Base-by-base conservation (phyloP, 805 yeast species). In the Nakazawaea populi region DNA sequence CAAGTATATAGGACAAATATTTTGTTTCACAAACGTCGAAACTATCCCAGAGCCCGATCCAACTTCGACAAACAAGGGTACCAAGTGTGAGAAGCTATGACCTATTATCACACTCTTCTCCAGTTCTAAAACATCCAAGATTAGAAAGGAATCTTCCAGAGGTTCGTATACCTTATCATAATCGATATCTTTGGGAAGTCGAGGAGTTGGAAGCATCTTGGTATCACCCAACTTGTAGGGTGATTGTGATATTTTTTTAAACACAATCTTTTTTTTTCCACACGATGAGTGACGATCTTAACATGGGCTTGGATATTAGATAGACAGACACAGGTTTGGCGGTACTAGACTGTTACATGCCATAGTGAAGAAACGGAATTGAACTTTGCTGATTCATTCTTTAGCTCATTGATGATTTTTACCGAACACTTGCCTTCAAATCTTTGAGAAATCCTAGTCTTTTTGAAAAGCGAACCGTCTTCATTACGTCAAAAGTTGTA, bases 41-140 rank as follows among this genome's bases (percentile, higher is more conserved):
- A 92, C 87, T 11, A 94, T 76, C 1, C 99, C 99, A 1, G 97
- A 83, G 0, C 99, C 99, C 2, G 91, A 79, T 0, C 99, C 99
- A 5, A 94, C 75, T 60, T 94, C 99, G 7, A 85, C 74, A 1
- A 88, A 84, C 0, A 88, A 41, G 0, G 94, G 87, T 1, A 63
- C 40, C 18, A 53, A 52, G 27, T 58, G 47, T 1, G 54, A 37
- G 51, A 68, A 74, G n/a, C 56, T 6, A 31, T 58, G 56, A 8
- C 47, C 6, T 5, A 38, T 12, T 9, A 43, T 10, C 30, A 62
- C 55, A 44, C 62, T 64, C 9, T 30, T 6, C 47, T 87, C 85
- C 40, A 71, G 64, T 60, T 94, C 98, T 44, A 94, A 72, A 12
- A 85, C 74, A 63, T 94, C 99, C 42, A 94, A 67, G 8, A 94